Percentiles rank a stretch among this genome's conserved stretches.
phyloP scores from a whole-genome alignment of 495 filamentous ascomycete species.

The Penicillium bialowiezense region DNA sequence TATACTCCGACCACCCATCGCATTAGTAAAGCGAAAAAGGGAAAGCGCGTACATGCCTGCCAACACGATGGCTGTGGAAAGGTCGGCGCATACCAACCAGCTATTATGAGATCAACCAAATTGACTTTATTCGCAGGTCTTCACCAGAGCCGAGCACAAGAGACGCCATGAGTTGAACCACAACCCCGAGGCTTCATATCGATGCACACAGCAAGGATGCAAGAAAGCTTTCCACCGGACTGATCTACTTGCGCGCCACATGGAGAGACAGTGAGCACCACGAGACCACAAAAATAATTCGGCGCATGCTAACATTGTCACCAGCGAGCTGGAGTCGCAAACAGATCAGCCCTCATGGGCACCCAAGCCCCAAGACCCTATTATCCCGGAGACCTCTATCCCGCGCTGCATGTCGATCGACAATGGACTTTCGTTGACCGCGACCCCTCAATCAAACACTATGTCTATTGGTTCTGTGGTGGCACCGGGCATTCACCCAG shows the following conservation, averaged over 20 bases:
- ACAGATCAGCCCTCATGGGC: constrained; percentile 35
- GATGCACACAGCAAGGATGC: constrained; percentile 67
- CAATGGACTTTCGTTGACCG: constrained; percentile 23
- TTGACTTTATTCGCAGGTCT: constrained; percentile 51
- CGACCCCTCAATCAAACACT: constrained; percentile 30
- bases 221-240: constrained; percentile 76
- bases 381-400: constrained; percentile 21
- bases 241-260: constrained; percentile 76
- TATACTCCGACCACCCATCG: constrained; percentile 67
- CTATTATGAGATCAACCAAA: not conserved
- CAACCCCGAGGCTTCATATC: constrained; percentile 62
- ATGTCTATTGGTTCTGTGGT: constrained; percentile 48
- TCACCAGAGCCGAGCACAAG: constrained; percentile 78
- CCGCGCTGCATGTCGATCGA: constrained; percentile 30
- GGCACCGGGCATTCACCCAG: constrained; percentile 40
- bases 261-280: constrained; percentile 73
- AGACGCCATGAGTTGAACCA: constrained; percentile 90
- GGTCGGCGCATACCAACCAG: constrained; percentile 36
- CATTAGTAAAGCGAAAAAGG: constrained; percentile 81
- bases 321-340: constrained; percentile 42
- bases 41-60: constrained; percentile 74
- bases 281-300: not conserved
- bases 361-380: constrained; percentile 20
- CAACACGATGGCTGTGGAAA: constrained; percentile 61
- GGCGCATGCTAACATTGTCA: constrained; percentile 9